A percentile compares a stretch with the other conserved stretches of the same genome.
Conservation (phyloP, 2,329 filamentous ascomycete genomes). For the Aspergillus amoenus region DNA sequence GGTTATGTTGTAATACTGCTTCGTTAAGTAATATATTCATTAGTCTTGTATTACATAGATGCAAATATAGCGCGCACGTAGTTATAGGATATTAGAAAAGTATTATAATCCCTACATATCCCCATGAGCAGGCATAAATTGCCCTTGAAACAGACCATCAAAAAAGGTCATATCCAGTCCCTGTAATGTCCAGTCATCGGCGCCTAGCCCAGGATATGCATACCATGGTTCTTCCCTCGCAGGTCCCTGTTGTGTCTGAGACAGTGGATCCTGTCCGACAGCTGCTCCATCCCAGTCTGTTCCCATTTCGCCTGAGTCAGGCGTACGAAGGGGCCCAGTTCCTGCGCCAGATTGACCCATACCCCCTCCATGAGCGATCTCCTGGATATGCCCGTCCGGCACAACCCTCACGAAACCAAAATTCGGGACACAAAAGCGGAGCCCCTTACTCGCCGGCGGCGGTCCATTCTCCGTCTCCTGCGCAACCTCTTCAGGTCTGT, state of each 20-base stretch:
- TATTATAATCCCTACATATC: rapidly evolving
- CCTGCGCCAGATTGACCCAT: neutral
- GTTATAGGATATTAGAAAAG: too few relatives aligned
- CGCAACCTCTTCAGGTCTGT: neutral
- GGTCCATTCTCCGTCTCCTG: neutral
- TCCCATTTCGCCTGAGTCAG: neutral
- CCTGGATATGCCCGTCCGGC: conserved; percentile 4
- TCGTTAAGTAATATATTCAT: too few relatives aligned
- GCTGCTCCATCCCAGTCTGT: neutral
- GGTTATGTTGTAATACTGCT: too few relatives aligned
- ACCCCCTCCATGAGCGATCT: neutral
- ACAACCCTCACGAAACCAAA: conserved; percentile 43
- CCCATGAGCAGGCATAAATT: too few relatives aligned
- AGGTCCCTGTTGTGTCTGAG: too few relatives aligned
- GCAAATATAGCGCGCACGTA: too few relatives aligned
- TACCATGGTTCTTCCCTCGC: neutral
- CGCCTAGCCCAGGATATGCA: neutral
- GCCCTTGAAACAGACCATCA: neutral
- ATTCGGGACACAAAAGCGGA: conserved; percentile 46
- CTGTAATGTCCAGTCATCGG: conserved; percentile 9
- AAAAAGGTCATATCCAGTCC: conserved; percentile 11
- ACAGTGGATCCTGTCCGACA: neutral
- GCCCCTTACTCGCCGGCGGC: conserved; percentile 11
- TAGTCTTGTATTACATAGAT: too few relatives aligned
- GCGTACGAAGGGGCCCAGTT: neutral